Evolutionary conservation across 169 alveolate species (phyloP).

Genomic region (Cryptosporidium sp.): DNA sequence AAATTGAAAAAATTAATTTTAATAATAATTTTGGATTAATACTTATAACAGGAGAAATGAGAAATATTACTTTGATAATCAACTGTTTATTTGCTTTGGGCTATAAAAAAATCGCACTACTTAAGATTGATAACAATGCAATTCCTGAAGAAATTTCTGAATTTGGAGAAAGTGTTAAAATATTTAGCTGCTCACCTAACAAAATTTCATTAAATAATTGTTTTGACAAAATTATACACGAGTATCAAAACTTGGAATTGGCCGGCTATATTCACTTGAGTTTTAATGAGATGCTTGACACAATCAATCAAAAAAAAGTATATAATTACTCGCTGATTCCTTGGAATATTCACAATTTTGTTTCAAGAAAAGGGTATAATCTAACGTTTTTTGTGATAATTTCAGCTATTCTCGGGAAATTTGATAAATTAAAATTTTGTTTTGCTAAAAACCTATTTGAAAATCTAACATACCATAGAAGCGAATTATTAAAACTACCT

Average conservation of each 20-base stretch:
- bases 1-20: neutral
- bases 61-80: neutral
- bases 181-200: neutral
- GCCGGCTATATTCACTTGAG: constrained; percentile 36
- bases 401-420: neutral
- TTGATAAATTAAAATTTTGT: neutral
- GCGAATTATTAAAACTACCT: constrained; percentile 11
- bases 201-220: constrained; percentile 1
- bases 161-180: constrained; percentile 4
- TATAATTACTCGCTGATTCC: neutral
- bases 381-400: constrained; percentile 26
- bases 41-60: constrained; percentile 18
- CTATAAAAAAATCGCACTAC: constrained; percentile 17
- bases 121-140: neutral
- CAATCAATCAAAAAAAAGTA: neutral
- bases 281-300: neutral
- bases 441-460: constrained; percentile 11
- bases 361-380: constrained; percentile 6
- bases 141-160: neutral
- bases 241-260: neutral
- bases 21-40: neutral
- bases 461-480: constrained; percentile 21
- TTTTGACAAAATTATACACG: constrained; percentile 12
- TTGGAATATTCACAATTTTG: constrained; percentile 36
- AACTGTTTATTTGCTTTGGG: constrained; percentile 50